phyloP scores from a whole-genome alignment of 805 yeast genomes.

The Metschnikowia vanudenii region DNA sequence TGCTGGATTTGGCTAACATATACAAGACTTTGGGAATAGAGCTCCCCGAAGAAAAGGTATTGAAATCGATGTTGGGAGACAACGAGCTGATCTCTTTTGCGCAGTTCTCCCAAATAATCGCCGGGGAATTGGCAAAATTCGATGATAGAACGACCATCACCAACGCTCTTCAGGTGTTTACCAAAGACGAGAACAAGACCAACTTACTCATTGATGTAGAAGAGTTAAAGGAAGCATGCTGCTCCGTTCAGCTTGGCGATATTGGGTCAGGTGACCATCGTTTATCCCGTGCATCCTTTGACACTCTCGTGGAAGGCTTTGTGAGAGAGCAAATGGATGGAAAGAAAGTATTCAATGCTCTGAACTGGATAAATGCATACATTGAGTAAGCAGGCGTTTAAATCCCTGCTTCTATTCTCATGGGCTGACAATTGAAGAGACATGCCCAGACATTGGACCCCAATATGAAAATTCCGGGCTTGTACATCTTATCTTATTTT shows the following conservation, averaged over 20 bases:
- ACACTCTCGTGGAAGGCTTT: constrained; percentile 53
- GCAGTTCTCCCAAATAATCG: constrained; percentile 62
- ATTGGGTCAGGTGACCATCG: constrained; percentile 47
- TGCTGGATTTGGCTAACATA: constrained; percentile 53
- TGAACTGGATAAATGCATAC: constrained; percentile 58
- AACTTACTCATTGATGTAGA: constrained; percentile 48
- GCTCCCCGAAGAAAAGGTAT: constrained; percentile 40
- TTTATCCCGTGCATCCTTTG: constrained; percentile 45
- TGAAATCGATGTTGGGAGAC: constrained; percentile 51
- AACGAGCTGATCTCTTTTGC: constrained; percentile 56
- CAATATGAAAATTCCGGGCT: not conserved
- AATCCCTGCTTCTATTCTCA: too few species aligned
- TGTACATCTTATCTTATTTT: constrained; percentile 1
- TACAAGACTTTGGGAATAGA: constrained; percentile 53
- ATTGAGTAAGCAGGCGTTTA: constrained; percentile 27
- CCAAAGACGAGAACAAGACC: constrained; percentile 27
- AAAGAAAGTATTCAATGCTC: constrained; percentile 56
- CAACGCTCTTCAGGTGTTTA: constrained; percentile 59
- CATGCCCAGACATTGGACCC: too few species aligned
- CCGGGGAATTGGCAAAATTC: constrained; percentile 51
- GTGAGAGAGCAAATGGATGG: constrained; percentile 57
- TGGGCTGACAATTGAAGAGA: too few species aligned
- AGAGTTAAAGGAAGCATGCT: constrained; percentile 48
- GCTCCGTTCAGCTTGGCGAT: constrained; percentile 45
- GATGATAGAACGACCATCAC: constrained; percentile 49